phyloP scores from a whole-genome alignment of 352 stramenopile species.

The Pythium grandisporangium region DNA sequence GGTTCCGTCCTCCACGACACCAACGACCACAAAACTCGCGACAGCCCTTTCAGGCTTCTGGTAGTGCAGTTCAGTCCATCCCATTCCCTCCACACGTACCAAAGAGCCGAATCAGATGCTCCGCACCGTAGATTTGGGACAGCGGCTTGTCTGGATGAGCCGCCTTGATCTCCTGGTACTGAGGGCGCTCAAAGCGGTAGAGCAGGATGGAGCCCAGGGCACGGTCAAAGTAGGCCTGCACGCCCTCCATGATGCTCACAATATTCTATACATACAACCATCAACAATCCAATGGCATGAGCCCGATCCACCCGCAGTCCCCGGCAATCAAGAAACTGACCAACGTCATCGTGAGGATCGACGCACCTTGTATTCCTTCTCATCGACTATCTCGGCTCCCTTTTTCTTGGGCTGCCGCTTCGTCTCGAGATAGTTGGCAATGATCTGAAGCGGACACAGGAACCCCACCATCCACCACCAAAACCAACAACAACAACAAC shows the following conservation, averaged over 20 bases:
- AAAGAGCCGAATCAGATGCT: constrained; percentile 89
- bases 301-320: no score
- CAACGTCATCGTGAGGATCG: no score
- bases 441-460: no score
- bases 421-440: constrained; percentile 69
- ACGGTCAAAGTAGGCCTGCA: constrained; percentile 87
- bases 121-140: constrained; percentile 88
- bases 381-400: constrained; percentile 32
- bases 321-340: no score
- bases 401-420: constrained; percentile 57
- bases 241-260: constrained; percentile 72
- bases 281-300: no score
- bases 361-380: constrained; percentile 65
- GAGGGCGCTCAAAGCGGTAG: constrained; percentile 85
- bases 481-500: background rate
- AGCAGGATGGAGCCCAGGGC: constrained; percentile 86
- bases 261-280: constrained; percentile 29
- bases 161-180: constrained; percentile 79
- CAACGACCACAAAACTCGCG: no score
- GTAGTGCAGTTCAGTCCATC: no score
- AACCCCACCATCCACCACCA: constrained; percentile 8
- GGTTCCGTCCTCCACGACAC: no score
- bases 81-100: constrained; percentile 26
- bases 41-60: no score
- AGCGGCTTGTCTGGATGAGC: constrained; percentile 47